Evolutionary conservation across 257 asterid genomes (phyloP), one percentile per base, ranked within the genome.

Genomic region (Scutellaria baicalensis): DNA sequence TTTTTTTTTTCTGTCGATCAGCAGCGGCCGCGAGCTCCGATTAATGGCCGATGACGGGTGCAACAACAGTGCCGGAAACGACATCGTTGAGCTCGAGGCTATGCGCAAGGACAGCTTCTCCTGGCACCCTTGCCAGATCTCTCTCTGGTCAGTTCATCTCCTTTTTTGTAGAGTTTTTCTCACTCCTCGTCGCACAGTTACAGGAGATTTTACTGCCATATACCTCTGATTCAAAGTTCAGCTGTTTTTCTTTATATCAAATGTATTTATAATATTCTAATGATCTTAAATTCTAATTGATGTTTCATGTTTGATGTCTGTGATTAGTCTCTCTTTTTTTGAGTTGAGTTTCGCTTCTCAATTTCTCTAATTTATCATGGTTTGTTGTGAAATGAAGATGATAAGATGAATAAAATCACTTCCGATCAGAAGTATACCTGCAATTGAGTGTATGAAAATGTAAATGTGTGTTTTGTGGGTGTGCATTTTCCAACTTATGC

Each of bases 91-190:
- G 80, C 90, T 85, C 64, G 87, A 83, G 60, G 89, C 77, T 36
- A 76, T 77, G 91, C 80, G 80, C 65, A 81, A 73, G 72, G 82
- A 62, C 58, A 78, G 80, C 80, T 78, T 68, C 77, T 85, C 94
- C 10, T 87, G 94, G 94, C 89, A 83, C 47, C 91, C 88, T 47
- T 87, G 91, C 81, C 73, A 52, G 73, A 79, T 87, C 71, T 85
- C 91, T 52, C 79, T 81, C 58, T 45, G 94, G 94, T 83, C 43
- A 18, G 69, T 48, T 69, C 42, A 50, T 17, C 40, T 56, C 58
- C 8, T 61, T 1, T 11, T 57, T 35, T 58, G 42, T 66, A 36
- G 66, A 14, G 11, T 20, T 65, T 40, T 17, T 61, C 27, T 38
- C 2, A 6, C 17, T 14, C 17, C 40, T 71, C 9, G 17, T 20